Percentiles rank a stretch among this genome's conserved stretches.
Evolutionary conservation across 345 rosid species (phyloP).

Genomic region (Brassica napus): Da-Ae NC_063452.1:11093001-11093500

Average conservation of each 20-base stretch:
- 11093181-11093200: slow-evolving; percentile 39
- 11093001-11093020: background rate
- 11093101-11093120: slow-evolving; percentile 62
- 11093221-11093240: slow-evolving; percentile 70
- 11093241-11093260: slow-evolving; percentile 57
- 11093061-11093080: slow-evolving; percentile 43
- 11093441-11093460: slow-evolving; percentile 1
- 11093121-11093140: slow-evolving; percentile 75
- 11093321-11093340: slow-evolving; percentile 69
- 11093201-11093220: slow-evolving; percentile 43
- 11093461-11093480: slow-evolving; percentile 2
- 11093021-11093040: background rate
- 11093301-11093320: slow-evolving; percentile 88
- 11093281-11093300: slow-evolving; percentile 53
- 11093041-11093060: slow-evolving; percentile 62
- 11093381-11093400: slow-evolving; percentile 3
- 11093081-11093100: slow-evolving; percentile 61
- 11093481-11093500: slow-evolving; percentile 13
- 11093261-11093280: slow-evolving; percentile 40
- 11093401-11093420: slow-evolving; percentile 16
- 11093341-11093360: slow-evolving; percentile 13
- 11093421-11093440: background rate
- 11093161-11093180: slow-evolving; percentile 62
- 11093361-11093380: background rate
- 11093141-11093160: slow-evolving; percentile 94